phyloP scores from a whole-genome alignment of 495 filamentous ascomycete genomes.

The Pseudevernia furfuracea region DNA sequence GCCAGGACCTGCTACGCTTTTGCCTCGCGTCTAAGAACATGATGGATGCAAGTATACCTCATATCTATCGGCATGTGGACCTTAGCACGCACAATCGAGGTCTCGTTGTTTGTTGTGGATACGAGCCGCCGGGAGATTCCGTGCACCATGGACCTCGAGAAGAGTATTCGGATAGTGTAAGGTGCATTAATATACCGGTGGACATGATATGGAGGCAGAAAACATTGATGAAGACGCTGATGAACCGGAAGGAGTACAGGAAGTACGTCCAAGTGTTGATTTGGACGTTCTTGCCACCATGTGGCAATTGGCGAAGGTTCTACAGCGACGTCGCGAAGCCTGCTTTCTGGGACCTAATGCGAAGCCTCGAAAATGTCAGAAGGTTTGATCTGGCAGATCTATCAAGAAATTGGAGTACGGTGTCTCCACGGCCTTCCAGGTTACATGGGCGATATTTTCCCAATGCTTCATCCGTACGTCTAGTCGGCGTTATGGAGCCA shows the following conservation, averaged over 20 bases:
- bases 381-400: background rate
- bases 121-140: background rate
- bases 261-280: background rate
- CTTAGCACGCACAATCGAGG: conserved; percentile 5
- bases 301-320: background rate
- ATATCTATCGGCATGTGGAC: background rate
- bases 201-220: background rate
- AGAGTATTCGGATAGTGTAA: background rate
- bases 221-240: background rate
- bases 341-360: background rate
- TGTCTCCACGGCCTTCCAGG: background rate
- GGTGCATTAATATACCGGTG: background rate
- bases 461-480: background rate
- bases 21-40: background rate
- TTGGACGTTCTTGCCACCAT: background rate
- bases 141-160: background rate
- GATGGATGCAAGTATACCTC: background rate
- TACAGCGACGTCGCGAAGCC: background rate
- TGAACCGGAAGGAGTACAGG: background rate
- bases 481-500: background rate
- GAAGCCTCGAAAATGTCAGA: background rate
- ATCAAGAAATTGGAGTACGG: background rate
- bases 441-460: background rate
- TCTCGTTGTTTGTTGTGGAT: background rate
- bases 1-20: background rate